Conservation (phyloP, 345 rosid genomes). For the Iberis pinnata region DNA sequence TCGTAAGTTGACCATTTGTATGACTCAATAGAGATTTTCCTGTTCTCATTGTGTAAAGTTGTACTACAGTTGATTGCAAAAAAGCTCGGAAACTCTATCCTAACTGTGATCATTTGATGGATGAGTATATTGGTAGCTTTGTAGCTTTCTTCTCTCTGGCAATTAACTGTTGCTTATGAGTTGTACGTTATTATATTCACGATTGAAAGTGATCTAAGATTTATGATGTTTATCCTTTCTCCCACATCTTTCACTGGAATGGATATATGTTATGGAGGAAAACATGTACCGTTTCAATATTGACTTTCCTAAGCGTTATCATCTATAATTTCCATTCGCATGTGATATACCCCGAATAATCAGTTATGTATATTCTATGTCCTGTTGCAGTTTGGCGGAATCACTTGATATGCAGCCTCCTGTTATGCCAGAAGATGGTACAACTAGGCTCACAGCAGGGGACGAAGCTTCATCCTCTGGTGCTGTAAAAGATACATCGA, state of each 20-base stretch:
- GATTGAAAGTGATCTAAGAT: no score
- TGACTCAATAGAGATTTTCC: constrained; percentile 8
- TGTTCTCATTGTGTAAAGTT: constrained; percentile 16
- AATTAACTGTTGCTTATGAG: neutral
- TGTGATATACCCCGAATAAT: neutral
- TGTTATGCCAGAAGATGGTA: constrained; percentile 94
- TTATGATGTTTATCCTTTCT: no score
- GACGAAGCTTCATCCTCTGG: constrained; percentile 70
- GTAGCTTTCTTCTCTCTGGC: constrained; percentile 19
- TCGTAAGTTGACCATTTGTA: constrained; percentile 57
- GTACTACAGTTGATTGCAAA: constrained; percentile 6
- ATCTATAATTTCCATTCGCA: constrained; percentile 1
- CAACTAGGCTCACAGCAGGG: constrained; percentile 83
- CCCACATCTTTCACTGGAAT: no score
- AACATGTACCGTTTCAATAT: no score
- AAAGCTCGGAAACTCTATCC: constrained; percentile 16
- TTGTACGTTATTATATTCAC: no score
- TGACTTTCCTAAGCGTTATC: neutral
- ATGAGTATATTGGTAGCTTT: constrained; percentile 10
- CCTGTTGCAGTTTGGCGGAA: constrained; percentile 72
- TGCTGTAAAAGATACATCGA: constrained; percentile 69
- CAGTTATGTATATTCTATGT: constrained; percentile 1
- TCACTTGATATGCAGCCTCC: constrained; percentile 98
- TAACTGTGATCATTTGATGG: neutral
- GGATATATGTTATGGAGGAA: no score